Evolutionary conservation across 2,329 filamentous ascomycete genomes (phyloP), one percentile per base, ranked within the genome.

Genomic region (Bipolaris victoriae): DNA sequence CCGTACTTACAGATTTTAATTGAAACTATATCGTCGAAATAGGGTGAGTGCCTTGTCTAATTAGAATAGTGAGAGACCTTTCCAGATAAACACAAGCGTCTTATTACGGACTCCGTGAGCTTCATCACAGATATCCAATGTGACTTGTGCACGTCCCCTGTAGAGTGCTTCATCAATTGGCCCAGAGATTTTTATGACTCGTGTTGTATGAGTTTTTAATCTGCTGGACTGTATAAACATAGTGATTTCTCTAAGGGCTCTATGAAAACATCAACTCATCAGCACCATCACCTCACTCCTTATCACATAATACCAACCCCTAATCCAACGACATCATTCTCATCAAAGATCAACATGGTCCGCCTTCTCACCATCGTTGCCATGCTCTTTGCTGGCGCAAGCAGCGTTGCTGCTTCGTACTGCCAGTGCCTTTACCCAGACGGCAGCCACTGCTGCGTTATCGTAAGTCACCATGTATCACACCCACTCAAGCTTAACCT

Each of bases 401-500:
- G 41, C 49, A 52, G 49, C 40, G 49, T 52, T 52, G 49, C 41
- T 16, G 49, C 49, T 46, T 46, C 41, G 4, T 52, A 52, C 33
- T 52, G 49, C 49, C 49, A 52, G 29, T 52, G 49, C 40, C 49
- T 52, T 16, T 46, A 52, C 22, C 18, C 11, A 15, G 49, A 52
- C 40, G 41, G 31, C 20, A 46, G 49, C 22, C 49, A 52, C 33
- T 52, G 49, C 49, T 52, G 49, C 41, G 49, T 39, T 46, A 52
- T 52, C 24, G 49, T 52, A 52, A 52, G 49, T 52, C 40, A n/a
- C 31, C 41, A 52, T 46, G 2, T 37, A 46, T 24, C 13, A 46
- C 49, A 46, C 39, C 33, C 31, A 46, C 49, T 52, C 6, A 39
- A 39, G 31, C 16, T 22, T 46, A 3, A 7, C 36, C 18, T 39